Base-by-base conservation (phyloP, 2,329 filamentous ascomycete species). In the Hypoxylon sp. region DNA sequence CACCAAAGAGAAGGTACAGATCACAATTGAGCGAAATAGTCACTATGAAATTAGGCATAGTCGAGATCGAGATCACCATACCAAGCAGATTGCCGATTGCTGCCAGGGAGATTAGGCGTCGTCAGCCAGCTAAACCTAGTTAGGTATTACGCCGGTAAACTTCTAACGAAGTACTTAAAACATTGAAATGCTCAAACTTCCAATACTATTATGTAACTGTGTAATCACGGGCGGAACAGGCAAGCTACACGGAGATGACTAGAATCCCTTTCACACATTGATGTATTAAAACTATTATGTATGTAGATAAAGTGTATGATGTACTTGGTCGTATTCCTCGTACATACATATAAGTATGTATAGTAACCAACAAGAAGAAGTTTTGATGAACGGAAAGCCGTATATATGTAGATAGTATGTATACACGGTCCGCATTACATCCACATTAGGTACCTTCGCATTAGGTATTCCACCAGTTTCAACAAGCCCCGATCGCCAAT, bases 41-140 rank as follows among this genome's bases (percentile, higher is more conserved):
- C 31, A 31, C 47, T 13, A 24, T 17, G 26, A 42, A 63, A 69
- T 69, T 65, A 59, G 39, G 47, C 24, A 66, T 48, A 63, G 51
- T 63, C 39, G 17, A 59, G 69, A 71, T 71, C 69, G 62, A 66
- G 69, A 71, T 71, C 59, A 44, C 31, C 55, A 59, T 63, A 42
- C 31, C 44, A 66, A 63, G 42, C 55, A 69, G 68, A 71, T 71
- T 71, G 53, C 62, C 69, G 66, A 64, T 63, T 48, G 39, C 48
- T 59, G 14, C 42, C 55, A 55, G 63, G 60, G 60, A 67, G 61
- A 70, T 70, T 70, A 70, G 37, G 59, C 69, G 62, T 69, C 62
- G 66, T 69, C 63, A 71, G 52, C 66, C 26, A 19, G 48, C 69
- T 69, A 71, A 59, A 61, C 65, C 57, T 48, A 46, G 42, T 66